Evolutionary conservation across 768 basidiomycete species (phyloP).

Genomic region (Termitomyces sp.): DNA sequence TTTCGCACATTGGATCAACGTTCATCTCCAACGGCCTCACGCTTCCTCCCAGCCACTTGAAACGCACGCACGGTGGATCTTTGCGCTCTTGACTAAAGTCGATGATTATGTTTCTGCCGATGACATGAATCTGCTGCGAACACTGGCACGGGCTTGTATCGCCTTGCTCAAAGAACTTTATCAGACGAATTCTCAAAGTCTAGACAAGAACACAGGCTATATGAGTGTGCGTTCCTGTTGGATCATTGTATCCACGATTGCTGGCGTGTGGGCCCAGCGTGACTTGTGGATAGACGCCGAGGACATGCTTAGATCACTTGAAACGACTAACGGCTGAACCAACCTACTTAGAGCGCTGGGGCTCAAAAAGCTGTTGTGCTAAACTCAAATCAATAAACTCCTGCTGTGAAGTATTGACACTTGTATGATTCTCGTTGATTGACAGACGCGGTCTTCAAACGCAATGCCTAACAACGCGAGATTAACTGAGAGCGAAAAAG

Average conservation of each 20-base stretch:
- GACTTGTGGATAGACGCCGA: conserved; percentile 82
- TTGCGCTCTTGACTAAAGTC: conserved; percentile 65
- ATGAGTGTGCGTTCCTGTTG: conserved; percentile 58
- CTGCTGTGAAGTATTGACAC: conserved; percentile 8
- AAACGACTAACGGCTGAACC: conserved; percentile 5
- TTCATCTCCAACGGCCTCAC: conserved; percentile 47
- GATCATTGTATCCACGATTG: conserved; percentile 66
- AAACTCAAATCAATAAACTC: conserved; percentile 1
- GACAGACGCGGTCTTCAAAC: not conserved
- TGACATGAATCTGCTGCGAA: conserved; percentile 74
- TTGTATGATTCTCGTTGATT: conserved; percentile 10
- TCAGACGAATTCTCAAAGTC: conserved; percentile 14
- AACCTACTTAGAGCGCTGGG: not conserved
- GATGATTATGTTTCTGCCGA: conserved; percentile 71
- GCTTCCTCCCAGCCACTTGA: conserved; percentile 40
- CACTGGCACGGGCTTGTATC: conserved; percentile 69
- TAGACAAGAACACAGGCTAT: conserved; percentile 11
- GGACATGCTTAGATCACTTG: conserved; percentile 34
- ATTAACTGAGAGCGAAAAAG: not conserved
- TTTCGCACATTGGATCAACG: conserved; percentile 77
- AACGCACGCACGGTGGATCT: conserved; percentile 75
- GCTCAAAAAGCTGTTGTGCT: not conserved
- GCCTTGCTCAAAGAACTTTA: conserved; percentile 40
- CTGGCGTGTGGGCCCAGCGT: conserved; percentile 71
- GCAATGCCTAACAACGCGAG: not conserved